Evolutionary conservation across 2,329 filamentous ascomycete genomes (phyloP), one percentile per base, ranked within the genome.

Genomic region (Aspergillus sp.): DNA sequence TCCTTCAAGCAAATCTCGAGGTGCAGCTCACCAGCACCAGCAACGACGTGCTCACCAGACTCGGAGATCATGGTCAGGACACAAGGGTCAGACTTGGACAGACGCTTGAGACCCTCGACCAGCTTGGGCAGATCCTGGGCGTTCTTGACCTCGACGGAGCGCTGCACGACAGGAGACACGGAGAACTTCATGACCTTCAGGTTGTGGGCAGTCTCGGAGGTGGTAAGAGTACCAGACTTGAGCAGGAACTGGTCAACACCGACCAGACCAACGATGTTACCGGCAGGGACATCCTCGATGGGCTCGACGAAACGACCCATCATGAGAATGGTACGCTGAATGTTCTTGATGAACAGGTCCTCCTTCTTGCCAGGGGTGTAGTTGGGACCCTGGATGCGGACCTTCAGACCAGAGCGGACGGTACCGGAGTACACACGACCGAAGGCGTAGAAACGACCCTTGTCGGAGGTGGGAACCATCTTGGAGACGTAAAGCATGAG

Each of bases 171-270:
- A 70, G 94, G 94, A 57, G 94, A 97, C 76, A 99, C 94, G 73
- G 94, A 99, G 89, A 99, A 99, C 85, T 97, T 97, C 94, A 99
- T 99, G 81, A 99, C 94, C 88, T 97, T 97, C 72, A 99, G 82
- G 88, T 99, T 99, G 88, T 99, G 94, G 76, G 94, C 93, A 64
- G 91, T 95, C 67, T 99, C 94, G 75, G 84, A 87, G 76, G 93
- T 97, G 80, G 92, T 96, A 70, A 99, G 89, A 72, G 94, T 99
- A 88, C 94, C 94, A 76, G 94, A 97, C 88, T 99, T 99, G 84
- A 99, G 91, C 84, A 99, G 84, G 90, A 97, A 99, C 87, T 99
- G 94, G 78, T 99, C 94, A 69, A 99, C 91, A 88, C 94, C 94
- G 74, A 99, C 94, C 71, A 99, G 86, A 85, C 94, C 94, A 71